Evolutionary conservation across 768 basidiomycete species (phyloP), one percentile per base, ranked within the genome.

Genomic region (Rhodocollybia butyracea): DNA sequence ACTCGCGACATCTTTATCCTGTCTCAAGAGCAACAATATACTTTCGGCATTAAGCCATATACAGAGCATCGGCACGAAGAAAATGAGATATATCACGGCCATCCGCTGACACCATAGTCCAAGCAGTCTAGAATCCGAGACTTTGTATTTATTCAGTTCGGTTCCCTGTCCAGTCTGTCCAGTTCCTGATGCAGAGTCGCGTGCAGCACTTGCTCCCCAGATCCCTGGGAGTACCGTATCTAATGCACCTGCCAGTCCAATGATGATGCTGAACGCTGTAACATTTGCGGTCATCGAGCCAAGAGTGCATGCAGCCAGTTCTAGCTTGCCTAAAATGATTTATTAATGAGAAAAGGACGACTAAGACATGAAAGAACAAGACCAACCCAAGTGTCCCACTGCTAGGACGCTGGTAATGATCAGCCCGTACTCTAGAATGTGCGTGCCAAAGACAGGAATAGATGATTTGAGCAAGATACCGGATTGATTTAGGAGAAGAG

Each of bases 211-310:
- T 1, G 86, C 86, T 4, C 89, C 87, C 85, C 81, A 91, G 17
- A 89, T 88, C 36, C 86, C 79, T 0, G 89, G 89, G 26, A 89
- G 78, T 54, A 91, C 78, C 0, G 88, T 87, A 65, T 91, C 89
- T 12, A 91, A 76, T 4, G 84, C 77, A 24, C 83, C 81, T 5
- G 77, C 73, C 34, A 88, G 75, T 19, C 85, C 85, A 43, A 80
- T 79, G 1, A 54, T 30, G 24, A 54, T 46, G 15, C 56, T 54
- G 17, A 48, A 41, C 3, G 58, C 51, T 26, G 60, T 59, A n/a
- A 74, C 74, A 31, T 70, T 70, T 27, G 72, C 73, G 0, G 80
- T 79, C 76, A 81, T 79, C 11, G 73, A 74, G 4, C 70, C 78
- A 11, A 81, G 63, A 27, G 79, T 80, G 12, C 78, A 73, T 0